phyloP scores from a whole-genome alignment of 768 basidiomycete species.

The Strobilomyces dryophilus region DNA sequence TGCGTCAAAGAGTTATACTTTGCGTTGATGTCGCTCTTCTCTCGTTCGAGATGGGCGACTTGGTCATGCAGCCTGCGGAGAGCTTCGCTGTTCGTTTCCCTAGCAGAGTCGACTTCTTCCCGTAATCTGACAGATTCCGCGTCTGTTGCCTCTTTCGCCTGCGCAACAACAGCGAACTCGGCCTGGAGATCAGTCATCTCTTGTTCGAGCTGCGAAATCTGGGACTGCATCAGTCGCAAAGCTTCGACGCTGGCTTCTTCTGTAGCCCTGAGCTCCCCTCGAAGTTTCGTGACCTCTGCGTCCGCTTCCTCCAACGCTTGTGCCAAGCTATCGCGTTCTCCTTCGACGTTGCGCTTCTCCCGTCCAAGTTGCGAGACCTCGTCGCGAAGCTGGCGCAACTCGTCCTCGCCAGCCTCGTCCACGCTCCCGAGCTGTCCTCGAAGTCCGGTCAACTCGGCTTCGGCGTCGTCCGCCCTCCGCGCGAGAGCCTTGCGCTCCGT shows the following conservation, averaged over 20 bases:
- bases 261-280: not conserved
- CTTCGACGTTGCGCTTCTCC: conserved; percentile 49
- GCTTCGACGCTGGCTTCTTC: conserved; percentile 73
- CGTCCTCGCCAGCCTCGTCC: conserved; percentile 57
- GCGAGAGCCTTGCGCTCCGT: conserved; percentile 42
- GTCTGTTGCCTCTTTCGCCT: not conserved
- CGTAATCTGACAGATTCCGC: not conserved
- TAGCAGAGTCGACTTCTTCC: not conserved
- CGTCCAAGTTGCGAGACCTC: conserved; percentile 70
- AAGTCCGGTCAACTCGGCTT: conserved; percentile 65
- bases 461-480: conserved; percentile 31
- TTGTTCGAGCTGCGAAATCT: conserved; percentile 65
- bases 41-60: not conserved
- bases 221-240: conserved; percentile 68
- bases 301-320: conserved; percentile 2
- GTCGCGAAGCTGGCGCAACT: conserved; percentile 62
- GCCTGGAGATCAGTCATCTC: conserved; percentile 49
- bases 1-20: not conserved
- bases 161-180: not conserved
- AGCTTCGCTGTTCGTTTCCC: not conserved
- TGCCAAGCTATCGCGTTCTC: conserved; percentile 41
- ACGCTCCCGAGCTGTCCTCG: conserved; percentile 62
- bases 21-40: not conserved
- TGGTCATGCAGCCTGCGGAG: not conserved
- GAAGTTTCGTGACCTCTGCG: not conserved